Evolutionary conservation across 768 basidiomycete species (phyloP).

Genomic region (Neoboletus subvelutipes): DNA sequence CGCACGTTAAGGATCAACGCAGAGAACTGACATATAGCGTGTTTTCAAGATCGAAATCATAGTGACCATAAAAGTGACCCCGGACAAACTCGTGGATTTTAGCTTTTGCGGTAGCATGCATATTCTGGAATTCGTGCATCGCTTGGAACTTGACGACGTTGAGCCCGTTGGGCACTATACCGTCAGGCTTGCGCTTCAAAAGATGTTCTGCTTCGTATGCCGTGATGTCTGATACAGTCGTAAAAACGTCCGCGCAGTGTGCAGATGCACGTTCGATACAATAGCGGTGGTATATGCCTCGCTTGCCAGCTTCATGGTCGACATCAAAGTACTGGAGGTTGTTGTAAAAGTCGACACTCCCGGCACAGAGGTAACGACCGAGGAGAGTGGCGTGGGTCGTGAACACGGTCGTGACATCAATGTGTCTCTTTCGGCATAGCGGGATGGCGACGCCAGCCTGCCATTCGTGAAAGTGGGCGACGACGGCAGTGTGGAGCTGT

Average conservation of each 20-base stretch:
- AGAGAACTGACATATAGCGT: constrained; percentile 68
- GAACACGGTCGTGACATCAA: constrained; percentile 98
- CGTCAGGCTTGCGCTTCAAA: constrained; percentile 96
- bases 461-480: constrained; percentile 99
- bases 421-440: constrained; percentile 91
- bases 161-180: constrained; percentile 94
- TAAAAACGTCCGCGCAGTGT: constrained; percentile 98
- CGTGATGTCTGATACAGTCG: constrained; percentile 97
- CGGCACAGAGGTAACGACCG: constrained; percentile 97
- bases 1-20: background rate
- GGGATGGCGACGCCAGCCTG: constrained; percentile 96
- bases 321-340: constrained; percentile 99
- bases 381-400: constrained; percentile 98
- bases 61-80: constrained; percentile 97
- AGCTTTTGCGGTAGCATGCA: constrained; percentile 89
- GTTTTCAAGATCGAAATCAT: constrained; percentile 93
- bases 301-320: constrained; percentile 98
- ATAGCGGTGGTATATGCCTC: constrained; percentile 97
- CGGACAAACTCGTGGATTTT: constrained; percentile 98
- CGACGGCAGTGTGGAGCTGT: constrained; percentile 81
- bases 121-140: constrained; percentile 98
- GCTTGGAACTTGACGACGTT: constrained; percentile 99
- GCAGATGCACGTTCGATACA: constrained; percentile 95
- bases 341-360: constrained; percentile 99
- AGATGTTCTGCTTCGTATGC: constrained; percentile 97